Base-by-base conservation (phyloP, 192 early-diverging fungal genomes). In the Diversispora epigaea region DNA sequence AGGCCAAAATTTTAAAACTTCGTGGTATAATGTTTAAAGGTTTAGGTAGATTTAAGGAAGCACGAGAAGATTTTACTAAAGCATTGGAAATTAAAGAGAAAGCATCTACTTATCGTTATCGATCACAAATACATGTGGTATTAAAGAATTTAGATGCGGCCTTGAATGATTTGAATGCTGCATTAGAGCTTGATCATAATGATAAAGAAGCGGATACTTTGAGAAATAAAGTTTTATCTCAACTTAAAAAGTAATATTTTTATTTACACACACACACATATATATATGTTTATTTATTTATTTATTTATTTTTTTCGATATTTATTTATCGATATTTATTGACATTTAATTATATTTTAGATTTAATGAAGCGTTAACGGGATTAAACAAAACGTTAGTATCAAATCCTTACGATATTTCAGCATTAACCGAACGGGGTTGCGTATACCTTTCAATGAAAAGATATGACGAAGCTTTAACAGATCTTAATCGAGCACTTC, bases 61-160 rank as follows among this genome's bases (percentile, higher is more conserved):
- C 68, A 56, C n/a, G 54, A 12, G 7, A n/a, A 15, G 68, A 71
- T 56, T 71, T 55, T 55, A 71, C 14, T 56, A n/a, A n/a, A 11
- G 68, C 68, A 54, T 71, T 52, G 39, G 32, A 71, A 12, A 19
- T 21, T 21, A 39, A 39, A 52, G 22, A 40, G 12, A 71, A 71
- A 52, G 25, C 25, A 14, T 71, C 49, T 17, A 71, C 32, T 5
- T 71, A 41, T 21, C 17, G 22, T 25, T 32, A 12, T 15, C 50
- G 68, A 19, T 49, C 50, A 15, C 50, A 71, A 41, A 56, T 56
- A 21, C 12, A 66, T 44, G n/a, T 21, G 4, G 21, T 46, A 21
- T 46, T 66, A 46, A 44, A 43, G 22, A 47, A 70, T 19, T 70
- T 54, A 15, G 21, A 70, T 15, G 50, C 52, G 5, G 68, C 68